These are phyloP conservation scores for Colletotrichum sublineola DNA, from an alignment of 2,329 filamentous ascomycete genomes.

Conservation along the genomic window DNA sequence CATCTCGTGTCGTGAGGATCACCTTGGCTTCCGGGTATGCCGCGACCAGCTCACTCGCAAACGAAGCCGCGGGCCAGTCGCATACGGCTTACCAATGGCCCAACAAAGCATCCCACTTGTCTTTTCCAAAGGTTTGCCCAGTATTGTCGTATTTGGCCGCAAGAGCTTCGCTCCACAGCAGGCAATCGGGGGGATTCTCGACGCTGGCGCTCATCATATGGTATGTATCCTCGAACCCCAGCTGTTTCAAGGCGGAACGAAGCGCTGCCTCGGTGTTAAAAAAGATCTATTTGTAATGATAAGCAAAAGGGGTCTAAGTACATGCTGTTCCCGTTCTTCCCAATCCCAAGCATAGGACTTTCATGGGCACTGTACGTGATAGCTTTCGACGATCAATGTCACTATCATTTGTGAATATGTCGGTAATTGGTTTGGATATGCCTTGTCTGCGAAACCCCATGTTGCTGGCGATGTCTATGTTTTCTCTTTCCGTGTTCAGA, in stretches of 20 bases:
- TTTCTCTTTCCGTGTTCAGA: neutral
- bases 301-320: slow-evolving; percentile 53
- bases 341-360: slow-evolving; percentile 77
- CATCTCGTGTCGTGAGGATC: slow-evolving; percentile 49
- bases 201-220: slow-evolving; percentile 39
- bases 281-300: neutral
- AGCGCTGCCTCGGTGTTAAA: neutral
- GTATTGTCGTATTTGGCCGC: slow-evolving; percentile 60
- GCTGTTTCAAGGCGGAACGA: slow-evolving; percentile 54
- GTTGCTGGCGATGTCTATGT: neutral
- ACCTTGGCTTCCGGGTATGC: slow-evolving; percentile 53
- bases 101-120: slow-evolving; percentile 52
- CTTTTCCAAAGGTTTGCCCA: slow-evolving; percentile 34
- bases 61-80: slow-evolving; percentile 41
- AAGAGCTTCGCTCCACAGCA: slow-evolving; percentile 79
- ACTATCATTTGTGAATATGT: slow-evolving; percentile 75
- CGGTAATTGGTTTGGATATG: slow-evolving; percentile 61
- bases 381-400: slow-evolving; percentile 77
- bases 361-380: slow-evolving; percentile 77
- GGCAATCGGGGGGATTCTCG: slow-evolving; percentile 51
- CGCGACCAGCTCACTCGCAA: slow-evolving; percentile 47
- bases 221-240: slow-evolving; percentile 38
- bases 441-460: neutral
- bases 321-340: slow-evolving; percentile 79
- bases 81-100: slow-evolving; percentile 48